phyloP scores from a whole-genome alignment of 176 grass and related monocot genomes.

The Eleusine coracana region DNA sequence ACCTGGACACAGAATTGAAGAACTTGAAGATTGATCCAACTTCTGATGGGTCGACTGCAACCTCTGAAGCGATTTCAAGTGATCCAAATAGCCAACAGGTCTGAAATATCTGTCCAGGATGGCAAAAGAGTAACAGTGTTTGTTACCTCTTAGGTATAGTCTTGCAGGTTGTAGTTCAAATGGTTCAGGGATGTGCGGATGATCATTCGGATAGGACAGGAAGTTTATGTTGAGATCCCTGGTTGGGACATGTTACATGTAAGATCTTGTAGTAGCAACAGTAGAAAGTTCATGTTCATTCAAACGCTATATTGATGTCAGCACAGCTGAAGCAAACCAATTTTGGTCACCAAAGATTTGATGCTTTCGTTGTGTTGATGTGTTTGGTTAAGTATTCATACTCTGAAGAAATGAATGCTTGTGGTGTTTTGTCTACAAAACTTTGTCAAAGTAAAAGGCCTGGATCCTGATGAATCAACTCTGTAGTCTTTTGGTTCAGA shows the following conservation, averaged over 20 bases:
- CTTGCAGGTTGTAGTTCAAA: conserved; percentile 18
- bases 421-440: neutral
- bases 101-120: neutral
- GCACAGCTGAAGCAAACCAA: neutral
- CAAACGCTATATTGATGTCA: neutral
- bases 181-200: neutral
- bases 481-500: neutral
- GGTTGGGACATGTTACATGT: too few species aligned
- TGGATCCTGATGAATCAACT: neutral
- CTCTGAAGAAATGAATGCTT: neutral
- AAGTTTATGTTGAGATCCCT: neutral
- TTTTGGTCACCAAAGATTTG: neutral
- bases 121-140: neutral
- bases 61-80: neutral
- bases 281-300: neutral
- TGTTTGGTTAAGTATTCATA: neutral
- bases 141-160: neutral
- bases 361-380: neutral
- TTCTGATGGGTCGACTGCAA: neutral
- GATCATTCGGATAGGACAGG: neutral
- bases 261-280: neutral
- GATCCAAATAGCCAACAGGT: neutral
- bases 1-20: neutral
- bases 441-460: neutral
- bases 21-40: conserved; percentile 5